Evolutionary conservation across 2,329 filamentous ascomycete genomes (phyloP), one percentile per base, ranked within the genome.

Genomic region (Furcasterigmium furcatum): DNA sequence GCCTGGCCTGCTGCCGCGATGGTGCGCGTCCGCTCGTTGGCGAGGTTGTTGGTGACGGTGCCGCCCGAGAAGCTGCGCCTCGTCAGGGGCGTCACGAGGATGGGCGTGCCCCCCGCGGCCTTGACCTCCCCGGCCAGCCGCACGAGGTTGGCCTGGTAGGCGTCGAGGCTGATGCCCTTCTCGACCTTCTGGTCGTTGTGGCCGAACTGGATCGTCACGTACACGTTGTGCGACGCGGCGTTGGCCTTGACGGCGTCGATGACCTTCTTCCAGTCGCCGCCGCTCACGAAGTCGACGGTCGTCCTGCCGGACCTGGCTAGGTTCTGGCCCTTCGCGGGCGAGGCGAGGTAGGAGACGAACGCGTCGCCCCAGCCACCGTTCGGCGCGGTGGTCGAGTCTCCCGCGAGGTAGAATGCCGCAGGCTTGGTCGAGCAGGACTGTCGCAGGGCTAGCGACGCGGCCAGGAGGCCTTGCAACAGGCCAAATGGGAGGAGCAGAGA

Each of bases 321-420:
- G 50, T 80, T 79, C 7, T 64, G 58, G 1, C 76, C 76, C 5
- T 60, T 62, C 3, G 74, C 73, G 2, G 67, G 65, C 5, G 52
- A 34, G 4, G 55, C 47, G 10, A 52, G 44, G 58, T 72, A 74
- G 1, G 67, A 67, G n/a, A 80, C 60, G 53, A 80, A 81, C 0
- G 71, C 77, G 52, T 76, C 67, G 25, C 78, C 79, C 77, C 77
- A 82, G 38, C 77, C 73, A 34, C 72, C 73, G 20, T 70, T 66
- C 3, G 57, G 57, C 6, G 68, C 67, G 1, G 74, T 78, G 1
- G 75, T 78, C 18, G 71, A 75, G 57, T 78, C 75, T 32, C 75
- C 74, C 4, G 72, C 71, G 4, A 77, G 62, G 46, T 77, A 57
- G 55, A 79, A 77, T 22, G 66, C 67, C 0, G 71, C 65, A 0